Base-by-base conservation (phyloP, 129 eudicot genomes). In the Tagetes erecta region DNA sequence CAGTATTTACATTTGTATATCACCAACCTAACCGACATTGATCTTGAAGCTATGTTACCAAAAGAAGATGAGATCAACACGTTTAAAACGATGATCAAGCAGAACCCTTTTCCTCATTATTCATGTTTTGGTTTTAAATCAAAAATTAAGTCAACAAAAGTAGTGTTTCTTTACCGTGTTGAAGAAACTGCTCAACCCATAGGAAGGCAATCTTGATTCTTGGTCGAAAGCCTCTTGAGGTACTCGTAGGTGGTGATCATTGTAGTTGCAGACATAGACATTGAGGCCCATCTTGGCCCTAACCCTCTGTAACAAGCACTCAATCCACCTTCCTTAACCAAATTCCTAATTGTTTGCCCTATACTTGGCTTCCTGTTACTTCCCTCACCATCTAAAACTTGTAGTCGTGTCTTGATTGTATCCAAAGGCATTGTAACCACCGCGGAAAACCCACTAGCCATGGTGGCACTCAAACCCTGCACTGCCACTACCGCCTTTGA, bases 221-320 rank as follows among this genome's bases (percentile, higher is more conserved):
- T 92, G 7, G 96, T 73, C 6, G 97, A 92, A 31, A 92, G 81
- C 74, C 84, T 78, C 81, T 92, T 92, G 55, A 92, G 87, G 45
- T 84, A 89, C 96, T 92, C 97, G 34, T 92, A 92, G 52, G 97
- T 89, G 64, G 97, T 89, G 84, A 92, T 87, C 97, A 92, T 92
- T 6, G 93, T 89, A 37, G 89, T 83, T 68, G 97, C 91, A 65
- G 97, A 89, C 91, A 89, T 67, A 6, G 97, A 89, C 96, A 89
- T 89, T 5, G 97, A 89, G 64, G 90, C 96, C 96, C 96, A 92
- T 67, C 97, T 82, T 30, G 96, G 96, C n/a, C 91, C 96, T 62
- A 92, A 81, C 34, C 97, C 97, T 78, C 93, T 81, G 65, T 92
- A 89, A 79, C 97, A 92, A 78, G 97, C 97, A 57, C 96, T 70